A percentile compares a stretch with the other conserved stretches of the same genome.
phyloP scores from a whole-genome alignment of 73 alveolate species.

The Paraurostyla sp. region DNA sequence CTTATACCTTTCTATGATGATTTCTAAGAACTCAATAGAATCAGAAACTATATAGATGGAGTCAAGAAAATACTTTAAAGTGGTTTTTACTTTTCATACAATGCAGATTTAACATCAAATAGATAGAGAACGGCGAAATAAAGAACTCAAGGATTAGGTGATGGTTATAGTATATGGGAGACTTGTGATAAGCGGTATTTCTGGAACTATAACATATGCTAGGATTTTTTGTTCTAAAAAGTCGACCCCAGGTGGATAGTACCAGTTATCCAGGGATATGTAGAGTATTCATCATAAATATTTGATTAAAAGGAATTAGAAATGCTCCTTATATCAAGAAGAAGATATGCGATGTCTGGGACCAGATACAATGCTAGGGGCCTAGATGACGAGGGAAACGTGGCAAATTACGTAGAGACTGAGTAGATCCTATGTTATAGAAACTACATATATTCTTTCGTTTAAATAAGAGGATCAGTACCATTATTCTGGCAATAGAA shows the following conservation, averaged over 20 bases:
- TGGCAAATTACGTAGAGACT: constrained; percentile 95
- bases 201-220: constrained; percentile 82
- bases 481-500: constrained; percentile 96
- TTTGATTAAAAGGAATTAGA: constrained; percentile 74
- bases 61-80: constrained; percentile 81
- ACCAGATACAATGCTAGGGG: constrained; percentile 97
- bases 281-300: constrained; percentile 67
- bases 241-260: constrained; percentile 64
- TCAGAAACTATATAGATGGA: constrained; percentile 78
- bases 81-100: constrained; percentile 93
- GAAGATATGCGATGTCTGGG: constrained; percentile 91
- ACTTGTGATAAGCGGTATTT: constrained; percentile 68
- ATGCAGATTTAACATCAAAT: constrained; percentile 89
- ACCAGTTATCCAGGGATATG: constrained; percentile 89
- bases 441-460: constrained; percentile 77
- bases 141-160: constrained; percentile 50
- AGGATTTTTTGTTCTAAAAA: constrained; percentile 71
- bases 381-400: constrained; percentile 95
- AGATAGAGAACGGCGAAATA: constrained; percentile 75
- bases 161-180: constrained; percentile 57
- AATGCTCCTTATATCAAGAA: constrained; percentile 87
- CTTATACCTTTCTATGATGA: constrained; percentile 15
- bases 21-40: constrained; percentile 18
- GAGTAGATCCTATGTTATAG: constrained; percentile 87
- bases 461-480: constrained; percentile 94